Evolutionary conservation across 306 rosid species (phyloP).

Genomic region (Fragaria vesca): DNA sequence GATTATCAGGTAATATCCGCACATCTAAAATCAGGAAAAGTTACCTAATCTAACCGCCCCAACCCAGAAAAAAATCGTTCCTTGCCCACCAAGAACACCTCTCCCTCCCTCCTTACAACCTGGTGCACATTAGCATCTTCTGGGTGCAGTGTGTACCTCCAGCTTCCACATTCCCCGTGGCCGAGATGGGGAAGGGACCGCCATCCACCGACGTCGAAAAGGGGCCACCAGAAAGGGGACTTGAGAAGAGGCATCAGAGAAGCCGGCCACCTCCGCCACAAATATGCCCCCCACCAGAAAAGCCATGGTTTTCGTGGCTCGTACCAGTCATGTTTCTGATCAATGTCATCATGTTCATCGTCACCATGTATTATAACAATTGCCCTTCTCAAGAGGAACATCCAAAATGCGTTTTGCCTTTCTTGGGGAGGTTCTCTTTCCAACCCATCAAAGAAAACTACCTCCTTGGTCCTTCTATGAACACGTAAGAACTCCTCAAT

Average conservation of each 20-base stretch:
- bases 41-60: constrained; percentile 51
- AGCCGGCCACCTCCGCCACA: constrained; percentile 37
- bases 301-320: constrained; percentile 63
- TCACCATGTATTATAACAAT: constrained; percentile 61
- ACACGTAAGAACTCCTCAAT: constrained; percentile 39
- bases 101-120: constrained; percentile 10
- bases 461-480: constrained; percentile 70
- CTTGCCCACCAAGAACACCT: constrained; percentile 32
- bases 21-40: constrained; percentile 40
- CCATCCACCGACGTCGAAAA: constrained; percentile 47
- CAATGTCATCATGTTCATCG: constrained; percentile 46
- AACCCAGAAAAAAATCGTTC: constrained; percentile 25
- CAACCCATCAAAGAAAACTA: constrained; percentile 68
- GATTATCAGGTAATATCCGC: not conserved
- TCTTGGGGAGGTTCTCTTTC: constrained; percentile 64
- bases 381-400: constrained; percentile 42
- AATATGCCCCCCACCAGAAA: constrained; percentile 40
- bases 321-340: constrained; percentile 56
- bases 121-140: constrained; percentile 16
- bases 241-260: not conserved
- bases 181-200: constrained; percentile 54
- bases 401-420: constrained; percentile 37
- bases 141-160: constrained; percentile 13
- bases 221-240: constrained; percentile 22
- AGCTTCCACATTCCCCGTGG: not conserved